Base-by-base conservation (phyloP, 192 early-diverging fungal species). In the Chytriomyces sp. region DNA sequence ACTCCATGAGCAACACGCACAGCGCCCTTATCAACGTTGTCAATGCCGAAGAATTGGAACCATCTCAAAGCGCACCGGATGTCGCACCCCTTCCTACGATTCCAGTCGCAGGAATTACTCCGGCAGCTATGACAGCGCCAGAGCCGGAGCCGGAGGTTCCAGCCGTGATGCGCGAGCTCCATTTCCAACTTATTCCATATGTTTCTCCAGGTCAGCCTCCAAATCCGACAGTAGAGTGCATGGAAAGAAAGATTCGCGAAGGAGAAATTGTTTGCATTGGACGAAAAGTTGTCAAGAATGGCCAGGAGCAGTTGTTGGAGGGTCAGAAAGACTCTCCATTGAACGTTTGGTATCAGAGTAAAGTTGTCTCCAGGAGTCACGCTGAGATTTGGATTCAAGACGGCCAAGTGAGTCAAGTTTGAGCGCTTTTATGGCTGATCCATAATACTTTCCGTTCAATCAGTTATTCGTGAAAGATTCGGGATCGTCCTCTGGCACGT, bases 401-500 rank as follows among this genome's bases (percentile, higher is more conserved):
- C 72, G 89, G 89, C 3, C 87, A 84, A 76, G 85, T 87, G 31
- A 38, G 22, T 38, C 6, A 17, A n/a, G n/a, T n/a, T n/a, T n/a
- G n/a, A n/a, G n/a, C n/a, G n/a, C n/a, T n/a, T n/a, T n/a, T n/a
- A n/a, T n/a, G n/a, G n/a, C n/a, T n/a, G n/a, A n/a, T n/a, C n/a
- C n/a, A n/a, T n/a, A n/a, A n/a, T n/a, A n/a, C n/a, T n/a, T n/a
- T n/a, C n/a, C n/a, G n/a, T n/a, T n/a, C n/a, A n/a, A n/a, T n/a
- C n/a, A 96, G 93, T 87, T 99, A 56, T 98, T 81, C 72, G 91
- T 98, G 70, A 89, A 90, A 72, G 98, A 99, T 79, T 94, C 92
- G 49, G 96, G 94, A 67, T 94, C 92, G 28, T 99, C 96, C 2
- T 98, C 96, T 36, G 98, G 98, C 12, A 99, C 98, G 14, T 99